Base-by-base conservation (phyloP, 2,329 filamentous ascomycete species). In the Paracamarosporium sp. region DNA sequence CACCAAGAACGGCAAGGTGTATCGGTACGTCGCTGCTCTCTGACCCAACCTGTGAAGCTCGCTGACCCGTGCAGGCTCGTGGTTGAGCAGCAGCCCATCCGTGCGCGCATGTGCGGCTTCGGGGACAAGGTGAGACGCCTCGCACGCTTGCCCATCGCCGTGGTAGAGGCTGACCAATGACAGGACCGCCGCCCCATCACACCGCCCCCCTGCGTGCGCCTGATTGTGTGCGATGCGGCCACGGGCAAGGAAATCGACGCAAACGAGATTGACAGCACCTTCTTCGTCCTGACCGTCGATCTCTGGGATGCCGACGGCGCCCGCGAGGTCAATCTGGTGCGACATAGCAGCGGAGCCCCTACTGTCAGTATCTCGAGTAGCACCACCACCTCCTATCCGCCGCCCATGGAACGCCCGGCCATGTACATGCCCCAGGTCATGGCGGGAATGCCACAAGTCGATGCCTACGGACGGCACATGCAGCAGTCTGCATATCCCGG, bases 31-130 rank as follows among this genome's bases (percentile, higher is more conserved):
- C 12, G 3, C 36, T 22, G 11, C 20, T 30, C n/a, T 24, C 6
- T 25, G 11, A 4, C 36, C 17, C 17, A 12, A 13, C 15, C 45
- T 38, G 13, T 40, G 38, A 11, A n/a, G 43, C 27, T 27, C 27
- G 48, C 57, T 62, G 24, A 56, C 51, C 11, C 77, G 41, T 82
- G 77, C 76, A 90, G 88, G 60, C 84, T 97, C 50, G 82, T 89
- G 64, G 92, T 97, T 59, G 88, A 91, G 65, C 95, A 99, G 80
- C 93, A 98, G 77, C 95, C 95, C 50, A 85, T 92, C 69, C 88
- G 95, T 69, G 95, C 95, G 64, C 91, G 95, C 60, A 98, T 98
- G 95, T 99, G 95, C 80, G 95, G 95, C 7, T 99, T 98, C 80
- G 95, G 95, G 61, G 95, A 99, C 81, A 99, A 98, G 85, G 92